Evolutionary conservation across 768 basidiomycete genomes (phyloP).

Genomic region (Boletus rubescentipes): DNA sequence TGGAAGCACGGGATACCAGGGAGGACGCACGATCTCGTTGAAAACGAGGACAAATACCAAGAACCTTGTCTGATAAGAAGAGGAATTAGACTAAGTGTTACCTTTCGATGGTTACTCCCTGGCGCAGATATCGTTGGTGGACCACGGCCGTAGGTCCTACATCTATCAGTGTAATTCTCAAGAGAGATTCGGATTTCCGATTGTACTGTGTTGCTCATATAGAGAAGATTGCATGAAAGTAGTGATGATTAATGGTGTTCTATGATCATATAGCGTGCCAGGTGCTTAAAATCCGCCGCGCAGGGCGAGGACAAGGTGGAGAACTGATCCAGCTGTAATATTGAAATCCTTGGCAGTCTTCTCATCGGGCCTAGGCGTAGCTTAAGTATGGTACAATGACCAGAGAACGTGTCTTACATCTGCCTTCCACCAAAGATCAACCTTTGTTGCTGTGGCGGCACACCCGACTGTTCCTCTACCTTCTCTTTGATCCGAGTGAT

Average conservation of each 20-base stretch:
- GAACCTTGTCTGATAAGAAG: slow-evolving; percentile 46
- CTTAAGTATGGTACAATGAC: neutral
- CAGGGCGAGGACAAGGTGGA: slow-evolving; percentile 93
- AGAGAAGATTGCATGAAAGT: slow-evolving; percentile 5
- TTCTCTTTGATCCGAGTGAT: slow-evolving; percentile 95
- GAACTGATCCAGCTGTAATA: slow-evolving; percentile 79
- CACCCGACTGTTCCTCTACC: slow-evolving; percentile 97
- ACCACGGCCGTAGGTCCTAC: slow-evolving; percentile 18
- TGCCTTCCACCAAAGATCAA: slow-evolving; percentile 92
- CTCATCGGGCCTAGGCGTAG: slow-evolving; percentile 71
- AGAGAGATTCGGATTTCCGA: neutral
- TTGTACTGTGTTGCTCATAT: neutral
- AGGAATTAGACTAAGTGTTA: slow-evolving; percentile 70
- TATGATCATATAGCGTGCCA: slow-evolving; percentile 19
- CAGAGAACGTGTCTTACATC: slow-evolving; percentile 56
- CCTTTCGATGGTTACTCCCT: slow-evolving; percentile 81
- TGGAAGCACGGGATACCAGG: slow-evolving; percentile 90
- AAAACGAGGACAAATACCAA: slow-evolving; percentile 25
- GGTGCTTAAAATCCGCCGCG: slow-evolving; percentile 72
- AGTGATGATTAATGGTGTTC: slow-evolving; percentile 29
- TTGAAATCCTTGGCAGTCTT: slow-evolving; percentile 85
- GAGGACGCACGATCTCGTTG: slow-evolving; percentile 59
- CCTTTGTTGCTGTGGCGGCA: slow-evolving; percentile 94
- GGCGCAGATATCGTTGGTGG: slow-evolving; percentile 85
- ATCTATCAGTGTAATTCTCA: slow-evolving; percentile 1